Evolutionary conservation across 169 alveolate species (phyloP), one percentile per base, ranked within the genome.

Genomic region (Eimeria praecox): DNA sequence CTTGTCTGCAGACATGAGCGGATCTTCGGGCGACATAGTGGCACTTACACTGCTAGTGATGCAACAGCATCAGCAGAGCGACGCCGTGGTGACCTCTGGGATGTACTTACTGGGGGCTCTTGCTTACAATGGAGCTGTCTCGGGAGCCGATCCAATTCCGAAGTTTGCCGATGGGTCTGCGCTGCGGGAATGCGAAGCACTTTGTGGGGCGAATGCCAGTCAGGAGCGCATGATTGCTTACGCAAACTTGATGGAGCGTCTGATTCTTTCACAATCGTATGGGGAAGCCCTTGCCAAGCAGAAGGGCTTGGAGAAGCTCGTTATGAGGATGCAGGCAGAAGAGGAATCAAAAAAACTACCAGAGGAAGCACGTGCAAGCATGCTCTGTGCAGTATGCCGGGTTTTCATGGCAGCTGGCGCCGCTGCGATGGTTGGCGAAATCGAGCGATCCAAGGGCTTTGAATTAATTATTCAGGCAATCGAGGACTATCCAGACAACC

Each of bases 61-160:
- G 96, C 96, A 93, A 38, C 96, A 93, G 96, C 96, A 93, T 80
- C 93, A 93, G 64, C 49, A 85, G 69, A 93, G 85, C 92, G 96
- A 93, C 66, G 94, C 80, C 35, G 96, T 93, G 24, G 96, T 93
- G 49, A 80, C 93, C 3, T 88, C 96, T 20, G 96, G 96, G 38
- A 80, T 93, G 94, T 88, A 93, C 22, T 62, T 93, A 24, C 64
- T 93, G n/a, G 96, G 96, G 40, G 96, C 96, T 18, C 89, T 83
- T 56, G 96, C 94, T 8, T 80, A 80, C 89, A 83, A 62, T 49
- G 94, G 90, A 56, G 92, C 94, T 66, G 94, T 80, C 30, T 90
- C 96, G 0, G 94, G 94, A 5, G 90, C 90, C 2, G 96, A 59
- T 10, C 90, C 94, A 6, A 88, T 66, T 64, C 94, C 96, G 18